phyloP scores from a whole-genome alignment of 1,139 yeast species.

The Scheffersomyces titani region DNA sequence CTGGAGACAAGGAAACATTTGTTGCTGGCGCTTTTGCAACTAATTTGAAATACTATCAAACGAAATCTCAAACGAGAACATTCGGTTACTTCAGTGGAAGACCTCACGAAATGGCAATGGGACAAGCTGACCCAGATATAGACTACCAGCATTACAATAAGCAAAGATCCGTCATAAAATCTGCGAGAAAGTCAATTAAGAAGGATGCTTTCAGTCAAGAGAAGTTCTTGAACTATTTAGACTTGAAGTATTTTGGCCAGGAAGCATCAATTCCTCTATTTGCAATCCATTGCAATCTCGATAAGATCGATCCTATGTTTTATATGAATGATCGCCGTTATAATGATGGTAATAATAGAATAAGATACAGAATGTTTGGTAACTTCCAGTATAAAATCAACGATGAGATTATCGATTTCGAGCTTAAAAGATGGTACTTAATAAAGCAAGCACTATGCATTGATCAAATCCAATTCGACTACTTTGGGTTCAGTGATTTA shows the following conservation, averaged over 20 bases:
- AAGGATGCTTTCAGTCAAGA: neutral
- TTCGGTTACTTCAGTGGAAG: slow-evolving; percentile 1
- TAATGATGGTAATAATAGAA: neutral
- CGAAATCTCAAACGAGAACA: slow-evolving; percentile 3
- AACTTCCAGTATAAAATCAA: neutral
- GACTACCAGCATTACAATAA: neutral
- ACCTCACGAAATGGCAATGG: slow-evolving; percentile 1
- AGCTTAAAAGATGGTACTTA: neutral
- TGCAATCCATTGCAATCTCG: slow-evolving; percentile 1
- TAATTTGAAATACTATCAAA: slow-evolving; percentile 12
- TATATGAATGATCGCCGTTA: neutral
- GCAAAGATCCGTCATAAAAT: neutral
- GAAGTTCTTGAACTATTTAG: neutral
- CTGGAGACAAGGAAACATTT: slow-evolving; percentile 20
- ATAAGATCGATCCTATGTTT: slow-evolving; percentile 1
- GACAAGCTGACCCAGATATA: neutral
- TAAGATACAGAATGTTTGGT: slow-evolving; percentile 1
- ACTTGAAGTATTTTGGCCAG: neutral
- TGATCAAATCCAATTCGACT: neutral
- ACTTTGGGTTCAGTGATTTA: neutral
- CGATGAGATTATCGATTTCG: neutral
- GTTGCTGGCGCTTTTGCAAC: slow-evolving; percentile 13
- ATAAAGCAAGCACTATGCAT: neutral
- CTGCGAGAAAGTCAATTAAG: neutral
- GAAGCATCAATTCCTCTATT: slow-evolving; percentile 1